Evolutionary conservation across 1,284 basidiomycete species (phyloP).

Genomic region (Somion occarium): DNA sequence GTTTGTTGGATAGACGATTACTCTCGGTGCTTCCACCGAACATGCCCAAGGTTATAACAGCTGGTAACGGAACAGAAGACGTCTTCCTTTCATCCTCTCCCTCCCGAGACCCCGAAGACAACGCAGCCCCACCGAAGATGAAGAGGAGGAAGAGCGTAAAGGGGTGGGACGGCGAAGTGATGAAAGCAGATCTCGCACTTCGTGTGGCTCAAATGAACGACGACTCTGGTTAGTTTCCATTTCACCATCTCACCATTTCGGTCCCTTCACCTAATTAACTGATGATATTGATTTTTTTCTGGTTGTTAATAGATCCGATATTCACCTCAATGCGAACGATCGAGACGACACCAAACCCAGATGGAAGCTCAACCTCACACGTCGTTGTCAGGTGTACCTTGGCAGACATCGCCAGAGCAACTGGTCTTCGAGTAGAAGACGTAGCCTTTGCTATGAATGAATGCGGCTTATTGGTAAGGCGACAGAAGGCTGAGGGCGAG

Average conservation of each 20-base stretch:
- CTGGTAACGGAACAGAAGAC: constrained; percentile 20
- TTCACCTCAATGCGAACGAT: constrained; percentile 46
- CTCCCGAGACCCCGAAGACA: constrained; percentile 32
- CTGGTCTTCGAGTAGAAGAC: constrained; percentile 82
- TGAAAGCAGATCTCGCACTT: constrained; percentile 18
- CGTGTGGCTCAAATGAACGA: constrained; percentile 19
- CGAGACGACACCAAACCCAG: constrained; percentile 49
- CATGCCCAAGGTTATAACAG: constrained; percentile 35
- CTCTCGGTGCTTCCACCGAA: constrained; percentile 56
- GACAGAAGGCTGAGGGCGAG: constrained; percentile 14
- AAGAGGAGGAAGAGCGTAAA: constrained; percentile 50
- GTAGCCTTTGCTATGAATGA: constrained; percentile 85
- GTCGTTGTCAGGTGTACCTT: constrained; percentile 64
- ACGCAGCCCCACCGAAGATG: constrained; percentile 24
- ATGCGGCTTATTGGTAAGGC: constrained; percentile 64
- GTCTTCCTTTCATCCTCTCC: constrained; percentile 24
- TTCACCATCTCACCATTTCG: background rate
- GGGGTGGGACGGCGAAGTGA: constrained; percentile 62
- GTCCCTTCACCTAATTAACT: background rate
- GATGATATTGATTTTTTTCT: background rate
- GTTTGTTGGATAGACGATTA: constrained; percentile 40
- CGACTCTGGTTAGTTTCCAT: constrained; percentile 14
- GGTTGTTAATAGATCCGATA: constrained; percentile 24
- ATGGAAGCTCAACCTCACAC: constrained; percentile 66
- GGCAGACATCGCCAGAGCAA: constrained; percentile 70